A percentile compares a stretch with the other conserved stretches of the same genome.
phyloP scores from a whole-genome alignment of 1,284 basidiomycete genomes.

The Ceratobasidium sp. region DNA sequence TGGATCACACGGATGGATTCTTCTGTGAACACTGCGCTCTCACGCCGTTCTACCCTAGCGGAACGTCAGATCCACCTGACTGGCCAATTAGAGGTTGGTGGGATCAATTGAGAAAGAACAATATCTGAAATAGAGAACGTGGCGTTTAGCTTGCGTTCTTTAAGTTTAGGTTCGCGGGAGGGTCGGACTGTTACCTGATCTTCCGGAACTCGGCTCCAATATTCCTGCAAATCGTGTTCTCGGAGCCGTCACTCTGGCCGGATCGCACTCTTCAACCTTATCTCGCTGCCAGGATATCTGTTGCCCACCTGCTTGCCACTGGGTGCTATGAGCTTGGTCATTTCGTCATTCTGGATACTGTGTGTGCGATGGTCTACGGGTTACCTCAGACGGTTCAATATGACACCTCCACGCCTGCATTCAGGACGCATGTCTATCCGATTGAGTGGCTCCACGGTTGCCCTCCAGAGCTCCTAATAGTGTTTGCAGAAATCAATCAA shows the following conservation, averaged over 20 bases:
- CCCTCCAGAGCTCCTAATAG: neutral
- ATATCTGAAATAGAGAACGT: too few relatives aligned
- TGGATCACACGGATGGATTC: constrained; percentile 2
- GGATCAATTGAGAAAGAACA: neutral
- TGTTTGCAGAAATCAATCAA: constrained; percentile 9
- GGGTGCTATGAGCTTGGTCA: constrained; percentile 10
- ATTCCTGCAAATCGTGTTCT: neutral
- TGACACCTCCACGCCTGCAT: neutral
- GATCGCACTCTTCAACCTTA: neutral
- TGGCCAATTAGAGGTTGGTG: constrained; percentile 15
- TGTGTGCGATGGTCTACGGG: constrained; percentile 19
- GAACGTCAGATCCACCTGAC: neutral
- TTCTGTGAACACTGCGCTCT: neutral
- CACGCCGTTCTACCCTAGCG: neutral
- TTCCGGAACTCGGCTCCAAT: neutral
- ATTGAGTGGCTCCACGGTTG: constrained; percentile 19
- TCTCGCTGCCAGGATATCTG: neutral
- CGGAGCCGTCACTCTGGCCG: neutral
- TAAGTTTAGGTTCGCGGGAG: neutral
- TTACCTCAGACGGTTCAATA: constrained; percentile 23
- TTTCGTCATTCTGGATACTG: constrained; percentile 4
- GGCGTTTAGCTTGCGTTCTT: neutral
- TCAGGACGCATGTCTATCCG: neutral
- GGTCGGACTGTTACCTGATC: neutral
- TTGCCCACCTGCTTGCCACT: neutral